Evolutionary conservation across 805 yeast species (phyloP).

Genomic region (Candida sakaeoensis): DNA sequence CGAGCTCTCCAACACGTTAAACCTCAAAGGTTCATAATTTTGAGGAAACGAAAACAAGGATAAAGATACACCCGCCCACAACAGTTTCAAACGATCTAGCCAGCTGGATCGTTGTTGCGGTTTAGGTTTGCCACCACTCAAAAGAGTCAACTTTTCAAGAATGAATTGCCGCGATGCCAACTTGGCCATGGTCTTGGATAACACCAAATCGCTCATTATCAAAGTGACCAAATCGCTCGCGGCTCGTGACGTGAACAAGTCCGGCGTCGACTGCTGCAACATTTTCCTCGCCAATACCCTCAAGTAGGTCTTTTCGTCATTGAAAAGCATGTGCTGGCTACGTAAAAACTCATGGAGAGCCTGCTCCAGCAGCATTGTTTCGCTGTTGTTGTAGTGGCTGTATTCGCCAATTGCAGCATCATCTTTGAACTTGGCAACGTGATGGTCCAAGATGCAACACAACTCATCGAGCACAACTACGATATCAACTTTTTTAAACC

Average conservation of each 20-base stretch:
- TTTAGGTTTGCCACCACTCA: too few relatives aligned
- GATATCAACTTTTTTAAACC: conserved; percentile 15
- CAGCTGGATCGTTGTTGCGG: too few relatives aligned
- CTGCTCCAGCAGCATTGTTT: conserved; percentile 3
- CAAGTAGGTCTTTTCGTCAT: conserved; percentile 15
- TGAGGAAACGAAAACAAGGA: too few relatives aligned
- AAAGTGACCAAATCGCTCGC: conserved; percentile 18
- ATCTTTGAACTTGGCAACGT: conserved; percentile 16
- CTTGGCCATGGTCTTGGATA: conserved; percentile 20
- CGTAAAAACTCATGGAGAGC: conserved; percentile 14
- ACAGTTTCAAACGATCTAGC: too few relatives aligned
- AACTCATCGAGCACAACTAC: conserved; percentile 22
- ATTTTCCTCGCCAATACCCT: conserved; percentile 21
- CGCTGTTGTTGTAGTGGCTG: not conserved
- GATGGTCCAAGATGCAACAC: conserved; percentile 20
- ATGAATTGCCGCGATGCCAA: conserved; percentile 25
- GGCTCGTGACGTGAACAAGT: conserved; percentile 20
- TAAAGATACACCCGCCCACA: too few relatives aligned
- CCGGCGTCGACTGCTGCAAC: conserved; percentile 13
- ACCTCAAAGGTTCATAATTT: too few relatives aligned
- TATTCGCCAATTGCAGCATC: conserved; percentile 15
- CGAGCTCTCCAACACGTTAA: conserved; percentile 11
- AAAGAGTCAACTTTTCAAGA: conserved; percentile 14
- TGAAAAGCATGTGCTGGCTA: conserved; percentile 19
- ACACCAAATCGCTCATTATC: conserved; percentile 28